Evolutionary conservation across 768 basidiomycete genomes (phyloP).

Genomic region (Lactifluus piperatus): DNA sequence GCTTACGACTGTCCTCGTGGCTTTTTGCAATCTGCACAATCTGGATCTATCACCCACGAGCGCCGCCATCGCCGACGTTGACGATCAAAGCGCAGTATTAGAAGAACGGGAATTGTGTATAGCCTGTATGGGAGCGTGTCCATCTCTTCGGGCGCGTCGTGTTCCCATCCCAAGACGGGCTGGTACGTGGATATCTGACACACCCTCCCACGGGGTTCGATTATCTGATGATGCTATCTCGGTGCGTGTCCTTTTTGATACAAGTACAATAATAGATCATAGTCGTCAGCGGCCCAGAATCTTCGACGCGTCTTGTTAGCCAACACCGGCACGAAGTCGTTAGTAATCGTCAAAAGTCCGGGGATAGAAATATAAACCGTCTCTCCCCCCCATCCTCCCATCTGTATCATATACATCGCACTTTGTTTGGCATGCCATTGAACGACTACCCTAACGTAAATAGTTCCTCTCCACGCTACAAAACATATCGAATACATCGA

Average conservation of each 20-base stretch:
- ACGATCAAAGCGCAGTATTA: conserved; percentile 23
- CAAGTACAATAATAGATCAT: too few species aligned
- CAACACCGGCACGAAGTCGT: not conserved
- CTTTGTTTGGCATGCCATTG: not conserved
- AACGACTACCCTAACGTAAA: not conserved
- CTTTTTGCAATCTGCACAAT: conserved; percentile 39
- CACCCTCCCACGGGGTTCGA: not conserved
- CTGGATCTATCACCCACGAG: conserved; percentile 56
- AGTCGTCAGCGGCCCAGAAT: too few species aligned
- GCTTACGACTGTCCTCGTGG: conserved; percentile 47
- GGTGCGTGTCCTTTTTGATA: too few species aligned
- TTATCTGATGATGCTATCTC: not conserved
- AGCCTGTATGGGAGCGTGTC: conserved; percentile 49
- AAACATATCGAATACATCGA: conserved; percentile 5
- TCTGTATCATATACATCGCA: not conserved
- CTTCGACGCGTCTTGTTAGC: not conserved
- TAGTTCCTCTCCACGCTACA: not conserved
- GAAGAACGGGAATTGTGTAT: conserved; percentile 48
- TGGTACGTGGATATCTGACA: conserved; percentile 14
- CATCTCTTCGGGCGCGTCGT: conserved; percentile 42
- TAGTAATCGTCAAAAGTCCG: not conserved
- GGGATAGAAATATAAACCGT: not conserved
- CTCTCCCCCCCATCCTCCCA: not conserved
- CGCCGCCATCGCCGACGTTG: conserved; percentile 27
- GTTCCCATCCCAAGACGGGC: conserved; percentile 48